Conservation (phyloP, 768 basidiomycete genomes). For the Suillus discolor region DNA sequence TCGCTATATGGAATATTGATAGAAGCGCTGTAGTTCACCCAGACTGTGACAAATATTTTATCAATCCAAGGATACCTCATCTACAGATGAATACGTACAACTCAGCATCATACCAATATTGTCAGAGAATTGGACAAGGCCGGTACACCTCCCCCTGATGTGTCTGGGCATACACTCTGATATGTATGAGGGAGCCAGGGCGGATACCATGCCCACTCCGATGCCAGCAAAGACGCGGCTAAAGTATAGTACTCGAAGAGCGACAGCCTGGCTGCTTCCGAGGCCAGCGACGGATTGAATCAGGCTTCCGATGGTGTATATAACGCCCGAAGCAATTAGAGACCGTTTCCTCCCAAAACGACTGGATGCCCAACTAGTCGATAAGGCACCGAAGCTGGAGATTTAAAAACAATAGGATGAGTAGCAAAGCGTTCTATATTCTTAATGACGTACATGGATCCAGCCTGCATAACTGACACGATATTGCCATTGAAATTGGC, state of each 20-base stretch:
- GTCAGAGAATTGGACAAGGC: slow-evolving; percentile 35
- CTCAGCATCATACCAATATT: slow-evolving; percentile 30
- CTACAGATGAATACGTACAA: slow-evolving; percentile 17
- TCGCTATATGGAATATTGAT: slow-evolving; percentile 35
- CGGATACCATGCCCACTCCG: slow-evolving; percentile 53
- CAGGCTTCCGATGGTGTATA: slow-evolving; percentile 45
- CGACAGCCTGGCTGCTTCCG: slow-evolving; percentile 33
- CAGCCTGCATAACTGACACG: slow-evolving; percentile 47
- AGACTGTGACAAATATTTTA: slow-evolving; percentile 28
- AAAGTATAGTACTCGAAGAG: slow-evolving; percentile 39
- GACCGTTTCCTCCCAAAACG: slow-evolving; percentile 45
- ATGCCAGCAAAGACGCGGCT: slow-evolving; percentile 56
- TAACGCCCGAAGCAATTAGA: slow-evolving; percentile 41
- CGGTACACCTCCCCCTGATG: slow-evolving; percentile 48
- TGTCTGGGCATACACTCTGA: slow-evolving; percentile 45
- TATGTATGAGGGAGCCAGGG: slow-evolving; percentile 47
- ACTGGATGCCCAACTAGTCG: slow-evolving; percentile 38
- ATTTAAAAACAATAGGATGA: background rate
- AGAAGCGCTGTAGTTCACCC: slow-evolving; percentile 46
- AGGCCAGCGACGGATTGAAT: slow-evolving; percentile 44
- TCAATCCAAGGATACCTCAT: background rate
- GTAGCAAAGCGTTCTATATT: background rate
- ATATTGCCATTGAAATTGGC: slow-evolving; percentile 47
- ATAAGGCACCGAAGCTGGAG: slow-evolving; percentile 41
- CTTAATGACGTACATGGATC: slow-evolving; percentile 40